Conservation (phyloP, 2,329 filamentous ascomycete genomes). For the Fusarium torulosum region DNA sequence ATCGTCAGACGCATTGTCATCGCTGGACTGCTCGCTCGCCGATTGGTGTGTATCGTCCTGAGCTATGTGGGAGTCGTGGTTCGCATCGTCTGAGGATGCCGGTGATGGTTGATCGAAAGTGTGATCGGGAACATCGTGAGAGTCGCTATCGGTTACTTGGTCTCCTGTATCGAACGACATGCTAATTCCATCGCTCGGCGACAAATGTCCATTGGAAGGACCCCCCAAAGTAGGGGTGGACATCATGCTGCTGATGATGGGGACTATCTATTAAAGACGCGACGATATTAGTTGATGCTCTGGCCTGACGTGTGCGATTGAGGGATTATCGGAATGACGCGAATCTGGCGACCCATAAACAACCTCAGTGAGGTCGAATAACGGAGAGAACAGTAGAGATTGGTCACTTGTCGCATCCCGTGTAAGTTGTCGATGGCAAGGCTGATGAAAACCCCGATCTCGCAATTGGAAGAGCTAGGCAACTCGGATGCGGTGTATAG, state of each 20-base stretch:
- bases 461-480: slow-evolving; percentile 58
- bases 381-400: slow-evolving; percentile 48
- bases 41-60: slow-evolving; percentile 57
- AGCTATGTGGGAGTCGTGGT: slow-evolving; percentile 57
- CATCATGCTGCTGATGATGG: slow-evolving; percentile 72
- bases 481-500: slow-evolving; percentile 37
- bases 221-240: slow-evolving; percentile 71
- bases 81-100: slow-evolving; percentile 58
- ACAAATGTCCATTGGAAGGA: slow-evolving; percentile 75
- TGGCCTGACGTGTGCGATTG: slow-evolving; percentile 29
- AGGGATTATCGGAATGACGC: slow-evolving; percentile 40
- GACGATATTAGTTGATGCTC: slow-evolving; percentile 53
- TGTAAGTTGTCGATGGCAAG: slow-evolving; percentile 61
- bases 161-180: slow-evolving; percentile 55
- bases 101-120: slow-evolving; percentile 62
- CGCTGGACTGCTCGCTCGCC: slow-evolving; percentile 62
- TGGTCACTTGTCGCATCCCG: slow-evolving; percentile 60
- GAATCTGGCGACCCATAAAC: slow-evolving; percentile 50
- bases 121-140: slow-evolving; percentile 77
- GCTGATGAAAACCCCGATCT: slow-evolving; percentile 58
- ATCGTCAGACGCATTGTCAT: slow-evolving; percentile 72
- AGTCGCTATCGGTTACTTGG: slow-evolving; percentile 72
- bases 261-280: slow-evolving; percentile 63
- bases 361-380: slow-evolving; percentile 30
- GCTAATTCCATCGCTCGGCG: slow-evolving; percentile 63